Evolutionary conservation across 495 filamentous ascomycete genomes (phyloP), one percentile per base, ranked within the genome.

Genomic region (Xylaria curta): DNA sequence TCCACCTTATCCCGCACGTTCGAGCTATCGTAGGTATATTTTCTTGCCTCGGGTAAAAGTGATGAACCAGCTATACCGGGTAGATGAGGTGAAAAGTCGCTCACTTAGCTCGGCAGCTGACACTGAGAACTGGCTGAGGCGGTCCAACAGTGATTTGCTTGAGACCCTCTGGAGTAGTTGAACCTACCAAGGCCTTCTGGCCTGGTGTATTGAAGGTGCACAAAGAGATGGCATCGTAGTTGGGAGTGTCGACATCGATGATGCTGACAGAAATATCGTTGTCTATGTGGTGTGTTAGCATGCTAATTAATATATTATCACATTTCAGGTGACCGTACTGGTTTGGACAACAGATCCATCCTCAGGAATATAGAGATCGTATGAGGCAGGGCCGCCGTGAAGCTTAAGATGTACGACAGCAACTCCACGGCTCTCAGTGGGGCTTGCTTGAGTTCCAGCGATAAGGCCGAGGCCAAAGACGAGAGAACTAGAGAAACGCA

Each of bases 51-150:
- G 21, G 33, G 19, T 38, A 12, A 31, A 13, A 60, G 58, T 12
- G 58, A 60, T 12, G 58, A 60, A 60, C 33, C 0, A 60, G 7
- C 19, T 21, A 36, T n/a, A 7, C n/a, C 33, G 17, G 58, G 33
- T 2, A 15, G 33, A 8, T n/a, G 33, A 8, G 33, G 13, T 8
- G 15, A 21, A 19, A 10, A 0, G 13, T 51, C 13, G 53, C 54
- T 47, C 58, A 77, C 0, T 66, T 42, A 38, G 73, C 74, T 4
- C 69, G 58, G 73, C 77, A 79, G 64, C 68, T 75, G 47, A 79
- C 76, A 51, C 74, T 76, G 66, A 73, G 68, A 40, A 79, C 73
- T 13, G 73, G 76, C 69, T 76, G 74, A n/a, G 78, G 78, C 2
- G 78, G 78, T 3, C 78, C 76, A 42, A 79, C 74, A 7, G 73